These are phyloP conservation scores for Chlamydomonas eustigma DNA, from an alignment of 139 green algal species.

Conservation along the genomic window DNA sequence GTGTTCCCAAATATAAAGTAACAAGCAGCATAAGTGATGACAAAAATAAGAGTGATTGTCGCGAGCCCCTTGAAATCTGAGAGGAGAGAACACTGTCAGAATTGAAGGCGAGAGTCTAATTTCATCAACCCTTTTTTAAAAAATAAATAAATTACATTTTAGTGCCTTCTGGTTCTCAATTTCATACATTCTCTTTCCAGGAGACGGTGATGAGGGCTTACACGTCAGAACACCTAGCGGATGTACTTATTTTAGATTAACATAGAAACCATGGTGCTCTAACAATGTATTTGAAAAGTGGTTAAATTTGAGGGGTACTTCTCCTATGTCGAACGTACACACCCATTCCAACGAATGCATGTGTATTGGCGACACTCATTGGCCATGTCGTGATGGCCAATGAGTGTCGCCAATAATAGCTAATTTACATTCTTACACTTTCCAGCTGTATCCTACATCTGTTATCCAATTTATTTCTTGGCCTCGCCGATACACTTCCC, in stretches of 20 bases:
- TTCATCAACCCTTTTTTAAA: not conserved
- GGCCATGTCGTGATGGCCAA: too few relatives aligned
- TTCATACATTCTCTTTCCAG: too few relatives aligned
- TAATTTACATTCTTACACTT: too few relatives aligned
- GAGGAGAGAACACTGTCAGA: not conserved
- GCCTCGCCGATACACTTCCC: too few relatives aligned
- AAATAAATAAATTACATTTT: not conserved
- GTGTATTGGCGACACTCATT: too few relatives aligned
- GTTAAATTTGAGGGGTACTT: too few relatives aligned
- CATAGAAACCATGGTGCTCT: not conserved
- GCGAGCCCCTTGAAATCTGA: conserved; percentile 11
- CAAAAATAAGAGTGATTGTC: conserved; percentile 7
- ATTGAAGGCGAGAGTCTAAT: not conserved
- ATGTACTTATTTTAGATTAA: not conserved
- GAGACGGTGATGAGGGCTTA: too few relatives aligned
- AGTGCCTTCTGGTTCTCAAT: not conserved
- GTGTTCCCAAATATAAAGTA: conserved; percentile 10
- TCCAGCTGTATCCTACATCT: too few relatives aligned
- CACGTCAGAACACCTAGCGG: not conserved
- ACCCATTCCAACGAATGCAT: too few relatives aligned
- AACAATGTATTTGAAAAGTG: not conserved
- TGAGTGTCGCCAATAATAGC: too few relatives aligned
- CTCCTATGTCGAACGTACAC: too few relatives aligned
- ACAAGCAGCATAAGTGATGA: not conserved
- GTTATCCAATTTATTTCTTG: too few relatives aligned